phyloP scores from a whole-genome alignment of 2,329 filamentous ascomycete genomes.

The Fusarium sambucinum region DNA sequence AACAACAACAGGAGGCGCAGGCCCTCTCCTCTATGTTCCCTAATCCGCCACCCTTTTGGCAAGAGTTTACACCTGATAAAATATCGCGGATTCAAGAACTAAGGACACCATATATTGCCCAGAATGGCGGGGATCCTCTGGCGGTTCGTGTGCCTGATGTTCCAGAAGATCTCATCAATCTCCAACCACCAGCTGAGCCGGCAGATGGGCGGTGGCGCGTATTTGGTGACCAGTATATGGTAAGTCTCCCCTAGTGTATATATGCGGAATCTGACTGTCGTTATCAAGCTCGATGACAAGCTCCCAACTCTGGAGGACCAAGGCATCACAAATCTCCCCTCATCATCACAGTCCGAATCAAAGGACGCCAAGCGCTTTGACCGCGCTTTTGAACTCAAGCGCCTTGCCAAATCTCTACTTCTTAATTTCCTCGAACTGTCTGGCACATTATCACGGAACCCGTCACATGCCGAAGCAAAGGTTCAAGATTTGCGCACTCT shows the following conservation, averaged over 20 bases:
- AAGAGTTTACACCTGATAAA: conserved; percentile 84
- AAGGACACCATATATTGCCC: conserved; percentile 55
- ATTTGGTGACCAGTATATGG: conserved; percentile 76
- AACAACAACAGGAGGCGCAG: conserved; percentile 61
- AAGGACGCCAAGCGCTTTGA: conserved; percentile 69
- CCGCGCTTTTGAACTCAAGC: conserved; percentile 76
- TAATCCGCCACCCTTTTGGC: conserved; percentile 90
- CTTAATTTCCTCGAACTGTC: conserved; percentile 90
- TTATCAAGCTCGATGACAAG: conserved; percentile 66
- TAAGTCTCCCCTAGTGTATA: conserved; percentile 42
- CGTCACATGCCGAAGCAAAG: conserved; percentile 72
- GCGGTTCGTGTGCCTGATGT: conserved; percentile 61
- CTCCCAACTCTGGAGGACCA: conserved; percentile 76
- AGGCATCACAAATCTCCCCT: conserved; percentile 74
- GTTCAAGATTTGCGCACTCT: conserved; percentile 82
- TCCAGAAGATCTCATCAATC: conserved; percentile 77
- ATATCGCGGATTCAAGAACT: conserved; percentile 66
- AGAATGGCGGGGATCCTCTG: conserved; percentile 46
- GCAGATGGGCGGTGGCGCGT: conserved; percentile 76
- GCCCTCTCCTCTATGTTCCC: conserved; percentile 78
- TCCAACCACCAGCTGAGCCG: conserved; percentile 86
- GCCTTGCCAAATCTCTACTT: conserved; percentile 84
- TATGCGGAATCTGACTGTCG: conserved; percentile 2
- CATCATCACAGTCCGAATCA: conserved; percentile 56
- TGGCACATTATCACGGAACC: conserved; percentile 58